Percentiles rank a stretch among this genome's conserved stretches.
Evolutionary conservation across 2,329 filamentous ascomycete species (phyloP).

Genomic region (Colletotrichum liaoningense): DNA sequence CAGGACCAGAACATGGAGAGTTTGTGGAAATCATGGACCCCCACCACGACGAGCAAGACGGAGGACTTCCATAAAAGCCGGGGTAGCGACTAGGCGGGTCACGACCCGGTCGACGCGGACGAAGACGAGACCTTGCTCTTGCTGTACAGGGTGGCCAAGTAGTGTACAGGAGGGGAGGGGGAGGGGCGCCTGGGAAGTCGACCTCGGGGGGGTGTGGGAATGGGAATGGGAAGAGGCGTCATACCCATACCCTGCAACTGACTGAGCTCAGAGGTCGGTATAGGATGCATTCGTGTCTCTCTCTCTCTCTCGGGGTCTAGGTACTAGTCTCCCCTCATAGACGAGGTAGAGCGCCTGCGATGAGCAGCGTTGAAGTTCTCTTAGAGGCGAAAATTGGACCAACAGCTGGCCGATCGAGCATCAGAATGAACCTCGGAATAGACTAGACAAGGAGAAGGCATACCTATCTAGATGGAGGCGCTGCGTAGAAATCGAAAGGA

Average conservation of each 20-base stretch:
- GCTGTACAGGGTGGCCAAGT: conserved; percentile 19
- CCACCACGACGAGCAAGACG: conserved; percentile 27
- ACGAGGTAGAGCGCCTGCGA: conserved; percentile 26
- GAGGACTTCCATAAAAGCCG: conserved; percentile 30
- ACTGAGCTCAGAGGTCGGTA: conserved; percentile 19
- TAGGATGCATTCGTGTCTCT: conserved; percentile 26
- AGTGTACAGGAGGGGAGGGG: neutral
- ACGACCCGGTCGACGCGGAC: conserved; percentile 22
- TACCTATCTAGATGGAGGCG: neutral
- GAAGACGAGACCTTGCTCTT: conserved; percentile 19
- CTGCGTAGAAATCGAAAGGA: neutral
- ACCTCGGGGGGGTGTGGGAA: neutral
- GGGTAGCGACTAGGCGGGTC: conserved; percentile 28
- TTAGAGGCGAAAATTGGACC: neutral
- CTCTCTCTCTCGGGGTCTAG: conserved; percentile 5
- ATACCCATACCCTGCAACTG: conserved; percentile 27
- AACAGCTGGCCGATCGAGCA: neutral
- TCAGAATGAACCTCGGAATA: neutral
- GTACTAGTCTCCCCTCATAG: conserved; percentile 16
- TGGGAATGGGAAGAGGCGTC: conserved; percentile 12
- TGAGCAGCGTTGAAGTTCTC: neutral
- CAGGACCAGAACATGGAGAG: conserved; percentile 26
- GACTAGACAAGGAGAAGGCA: neutral
- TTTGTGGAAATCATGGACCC: conserved; percentile 31
- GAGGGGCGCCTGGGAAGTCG: neutral